Percentiles rank a stretch among this genome's conserved stretches.
These are phyloP conservation scores for Ambrosiella beaveri DNA, from an alignment of 2,329 filamentous ascomycete genomes.

Conservation along the genomic window DNA sequence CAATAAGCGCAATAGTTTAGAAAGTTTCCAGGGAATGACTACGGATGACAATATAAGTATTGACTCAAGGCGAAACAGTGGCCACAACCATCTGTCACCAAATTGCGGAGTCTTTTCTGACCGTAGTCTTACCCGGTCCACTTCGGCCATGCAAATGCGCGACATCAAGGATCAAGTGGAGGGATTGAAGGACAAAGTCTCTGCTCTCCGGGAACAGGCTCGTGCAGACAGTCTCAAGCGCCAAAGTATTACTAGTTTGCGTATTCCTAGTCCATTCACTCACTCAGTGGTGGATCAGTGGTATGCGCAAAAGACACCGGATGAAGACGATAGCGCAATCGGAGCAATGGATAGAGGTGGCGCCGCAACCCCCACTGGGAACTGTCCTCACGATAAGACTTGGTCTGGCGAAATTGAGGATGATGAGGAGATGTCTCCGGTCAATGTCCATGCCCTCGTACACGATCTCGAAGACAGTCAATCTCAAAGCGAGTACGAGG, in stretches of 20 bases:
- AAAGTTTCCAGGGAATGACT: slow-evolving; percentile 32
- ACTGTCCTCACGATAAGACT: not conserved
- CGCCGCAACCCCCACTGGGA: not conserved
- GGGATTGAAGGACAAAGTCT: slow-evolving; percentile 71
- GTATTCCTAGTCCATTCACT: slow-evolving; percentile 64
- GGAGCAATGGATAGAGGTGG: not conserved
- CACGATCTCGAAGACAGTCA: slow-evolving; percentile 16
- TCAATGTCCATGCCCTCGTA: slow-evolving; percentile 1
- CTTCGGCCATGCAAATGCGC: slow-evolving; percentile 56
- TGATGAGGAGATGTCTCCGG: slow-evolving; percentile 12
- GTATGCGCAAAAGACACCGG: slow-evolving; percentile 23
- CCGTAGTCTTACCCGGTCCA: slow-evolving; percentile 41
- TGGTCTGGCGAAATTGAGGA: slow-evolving; percentile 6
- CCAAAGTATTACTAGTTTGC: slow-evolving; percentile 56
- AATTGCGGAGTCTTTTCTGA: slow-evolving; percentile 26
- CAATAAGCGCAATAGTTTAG: slow-evolving; percentile 18
- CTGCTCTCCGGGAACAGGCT: slow-evolving; percentile 58
- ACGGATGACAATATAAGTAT: slow-evolving; percentile 27
- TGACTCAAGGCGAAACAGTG: slow-evolving; percentile 13
- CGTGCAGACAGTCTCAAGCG: slow-evolving; percentile 64
- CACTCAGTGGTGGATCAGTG: slow-evolving; percentile 43
- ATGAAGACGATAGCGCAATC: slow-evolving; percentile 15
- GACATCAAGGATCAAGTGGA: slow-evolving; percentile 70
- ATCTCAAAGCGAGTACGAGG: slow-evolving; percentile 18
- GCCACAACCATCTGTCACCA: slow-evolving; percentile 25